Evolutionary conservation across 1,284 basidiomycete species (phyloP).

Genomic region (Cutaneotrichosporon dermatis): DNA sequence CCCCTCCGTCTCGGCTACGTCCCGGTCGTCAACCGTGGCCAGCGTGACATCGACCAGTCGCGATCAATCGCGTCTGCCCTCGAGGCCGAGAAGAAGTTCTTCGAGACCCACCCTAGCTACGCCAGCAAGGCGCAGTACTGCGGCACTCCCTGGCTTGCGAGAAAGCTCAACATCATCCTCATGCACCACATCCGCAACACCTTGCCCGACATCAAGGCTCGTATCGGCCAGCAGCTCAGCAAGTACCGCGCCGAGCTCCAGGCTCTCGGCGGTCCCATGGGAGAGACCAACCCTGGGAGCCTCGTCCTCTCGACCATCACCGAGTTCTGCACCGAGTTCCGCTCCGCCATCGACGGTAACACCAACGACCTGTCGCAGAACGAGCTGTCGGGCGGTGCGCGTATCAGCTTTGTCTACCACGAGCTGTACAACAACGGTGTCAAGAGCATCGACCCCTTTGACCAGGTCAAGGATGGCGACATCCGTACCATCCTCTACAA

Average conservation of each 20-base stretch:
- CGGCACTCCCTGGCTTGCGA: slow-evolving; percentile 93
- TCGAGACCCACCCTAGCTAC: slow-evolving; percentile 89
- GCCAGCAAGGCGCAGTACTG: slow-evolving; percentile 92
- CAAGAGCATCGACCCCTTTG: slow-evolving; percentile 93
- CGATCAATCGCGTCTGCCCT: slow-evolving; percentile 80
- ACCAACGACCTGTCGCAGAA: slow-evolving; percentile 91
- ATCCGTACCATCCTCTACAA: slow-evolving; percentile 95
- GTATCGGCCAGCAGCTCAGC: slow-evolving; percentile 78
- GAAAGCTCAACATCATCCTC: slow-evolving; percentile 95
- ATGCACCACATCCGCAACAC: slow-evolving; percentile 98
- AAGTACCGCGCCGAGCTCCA: slow-evolving; percentile 81
- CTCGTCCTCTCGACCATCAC: slow-evolving; percentile 93
- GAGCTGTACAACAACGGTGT: slow-evolving; percentile 96
- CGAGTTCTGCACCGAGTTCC: slow-evolving; percentile 94
- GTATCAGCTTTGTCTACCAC: slow-evolving; percentile 98
- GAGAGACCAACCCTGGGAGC: slow-evolving; percentile 76
- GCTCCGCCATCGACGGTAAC: slow-evolving; percentile 93
- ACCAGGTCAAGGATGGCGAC: slow-evolving; percentile 97
- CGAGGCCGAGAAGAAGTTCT: slow-evolving; percentile 85
- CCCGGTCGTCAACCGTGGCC: slow-evolving; percentile 94
- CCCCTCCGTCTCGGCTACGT: slow-evolving; percentile 94
- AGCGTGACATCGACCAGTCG: slow-evolving; percentile 86
- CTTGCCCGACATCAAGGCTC: slow-evolving; percentile 92
- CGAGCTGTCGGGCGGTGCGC: slow-evolving; percentile 92
- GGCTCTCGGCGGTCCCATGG: slow-evolving; percentile 79